phyloP scores from a whole-genome alignment of 345 rosid species.

The Aquilaria yunnanensis region DNA sequence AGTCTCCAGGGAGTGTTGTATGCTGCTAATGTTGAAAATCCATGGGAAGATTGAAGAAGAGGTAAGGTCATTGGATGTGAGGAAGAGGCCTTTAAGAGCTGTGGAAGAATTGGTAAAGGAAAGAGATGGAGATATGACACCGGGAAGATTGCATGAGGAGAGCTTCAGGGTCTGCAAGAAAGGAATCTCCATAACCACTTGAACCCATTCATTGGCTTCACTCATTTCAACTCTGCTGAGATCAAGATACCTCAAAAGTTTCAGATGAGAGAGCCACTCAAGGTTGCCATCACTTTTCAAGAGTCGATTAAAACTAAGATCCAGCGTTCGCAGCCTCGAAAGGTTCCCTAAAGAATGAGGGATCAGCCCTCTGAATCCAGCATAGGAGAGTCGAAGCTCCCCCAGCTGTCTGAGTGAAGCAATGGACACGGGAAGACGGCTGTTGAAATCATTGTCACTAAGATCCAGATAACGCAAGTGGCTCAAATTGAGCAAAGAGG shows the following conservation, averaged over 20 bases:
- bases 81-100: neutral
- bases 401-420: slow-evolving; percentile 1
- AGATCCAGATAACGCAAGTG: neutral
- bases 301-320: neutral
- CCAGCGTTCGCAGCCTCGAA: slow-evolving; percentile 3
- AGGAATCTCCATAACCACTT: slow-evolving; percentile 1
- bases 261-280: slow-evolving; percentile 6
- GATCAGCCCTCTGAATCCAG: neutral
- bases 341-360: slow-evolving; percentile 10
- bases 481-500: slow-evolving; percentile 8
- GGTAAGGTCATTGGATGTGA: neutral
- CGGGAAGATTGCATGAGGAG: neutral
- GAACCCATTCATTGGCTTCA: slow-evolving; percentile 6
- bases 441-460: neutral
- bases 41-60: neutral
- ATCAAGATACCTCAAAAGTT: neutral
- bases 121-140: neutral
- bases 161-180: neutral
- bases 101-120: slow-evolving; percentile 3
- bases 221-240: neutral
- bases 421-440: slow-evolving; percentile 2
- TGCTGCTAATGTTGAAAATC: slow-evolving; percentile 6
- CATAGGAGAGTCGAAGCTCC: neutral
- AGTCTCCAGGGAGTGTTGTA: neutral
- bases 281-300: neutral